Evolutionary conservation across 495 filamentous ascomycete species (phyloP), one percentile per base, ranked within the genome.

Genomic region (Lindgomyces ingoldianus): DNA sequence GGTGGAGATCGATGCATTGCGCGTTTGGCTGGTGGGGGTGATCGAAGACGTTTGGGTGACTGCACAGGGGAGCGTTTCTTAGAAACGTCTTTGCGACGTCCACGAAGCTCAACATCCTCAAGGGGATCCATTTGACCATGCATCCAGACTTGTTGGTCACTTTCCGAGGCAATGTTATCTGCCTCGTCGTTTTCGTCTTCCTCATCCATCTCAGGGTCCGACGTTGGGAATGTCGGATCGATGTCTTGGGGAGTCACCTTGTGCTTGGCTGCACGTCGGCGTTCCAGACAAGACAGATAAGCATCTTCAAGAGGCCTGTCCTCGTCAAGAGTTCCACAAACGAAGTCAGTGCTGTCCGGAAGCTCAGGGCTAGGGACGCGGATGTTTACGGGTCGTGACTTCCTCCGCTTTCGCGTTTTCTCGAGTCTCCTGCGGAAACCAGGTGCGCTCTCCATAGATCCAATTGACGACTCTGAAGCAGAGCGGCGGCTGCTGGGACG

Each of bases 271-370:
- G 87, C 86, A 60, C 88, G 89, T 39, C 90, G 85, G 51, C 90
- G 85, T 69, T 94, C 90, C 58, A 94, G 80, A 65, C 88, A 90
- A 11, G 90, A 90, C 49, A 96, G 84, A 73, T 96, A 98, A 1
- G 90, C 93, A 62, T 90, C 89, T 73, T 98, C 94, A 41, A 98
- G 75, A n/a, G 91, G 89, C 52, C 91, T 87, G 73, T 98, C 94
- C 73, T 98, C 94, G 70, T 98, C 94, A 18, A 98, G 79, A 14
- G 94, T 98, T 51, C 94, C 94, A 72, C 94, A 96, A 24, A 98
- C 94, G 71, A 98, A 98, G 74, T 98, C 95, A 41, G 92, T 96
- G 75, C 91, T 96, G 75, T 98, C 94, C 10, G 94, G 94, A 8
- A 98, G 78, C 60, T 96, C 90, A 11, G 91, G 91, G 0, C 90